Base-by-base conservation (phyloP, 2,329 filamentous ascomycete species). In the Sclerotinia nivalis region DNA sequence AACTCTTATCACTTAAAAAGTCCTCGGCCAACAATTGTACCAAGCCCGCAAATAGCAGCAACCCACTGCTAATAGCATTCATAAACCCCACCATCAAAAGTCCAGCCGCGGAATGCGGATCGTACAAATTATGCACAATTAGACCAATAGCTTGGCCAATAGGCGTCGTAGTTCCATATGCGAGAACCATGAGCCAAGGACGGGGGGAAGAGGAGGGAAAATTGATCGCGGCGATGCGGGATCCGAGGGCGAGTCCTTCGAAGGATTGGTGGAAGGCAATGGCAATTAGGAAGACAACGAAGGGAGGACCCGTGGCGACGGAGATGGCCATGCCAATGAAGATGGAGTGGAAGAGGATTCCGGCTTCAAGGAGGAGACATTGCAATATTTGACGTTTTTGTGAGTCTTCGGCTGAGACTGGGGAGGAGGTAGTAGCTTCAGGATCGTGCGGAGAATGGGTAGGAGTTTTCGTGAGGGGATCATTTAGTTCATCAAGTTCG, bases 261-360 rank as follows among this genome's bases (percentile, higher is more conserved):
- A 97, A 97, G 0, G 91, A 93, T 81, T 97, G 91, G 77, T 96
- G 92, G 80, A 95, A 94, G 73, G 87, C 88, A 72, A 96, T 93
- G 64, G 92, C 92, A 43, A 94, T 84, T 0, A 96, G 83, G 73
- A 96, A 91, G 18, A 95, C 91, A 55, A 93, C 83, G 77, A 96
- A 96, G 1, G 91, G 88, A 0, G 91, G 90, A 0, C 92, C 92
- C 0, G 91, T 93, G 0, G 92, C 89, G 0, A 96, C 92, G 0
- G 91, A 93, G 43, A 96, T 85, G 5, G 92, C 91, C 91, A 95
- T 94, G 72, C 92, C 92, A 75, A 96, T 95, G 77, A 96, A 96
- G 68, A 96, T 85, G 76, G 89, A 92, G 82, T 96, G 92, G 78
- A 95, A 95, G 22, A 96, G 84, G 72, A 96, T 95, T 28, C 92